A percentile compares a stretch with the other conserved stretches of the same genome.
These are phyloP conservation scores for Thelonectria blattea DNA, from an alignment of 2,329 filamentous ascomycete genomes.

Conservation along the genomic window DNA sequence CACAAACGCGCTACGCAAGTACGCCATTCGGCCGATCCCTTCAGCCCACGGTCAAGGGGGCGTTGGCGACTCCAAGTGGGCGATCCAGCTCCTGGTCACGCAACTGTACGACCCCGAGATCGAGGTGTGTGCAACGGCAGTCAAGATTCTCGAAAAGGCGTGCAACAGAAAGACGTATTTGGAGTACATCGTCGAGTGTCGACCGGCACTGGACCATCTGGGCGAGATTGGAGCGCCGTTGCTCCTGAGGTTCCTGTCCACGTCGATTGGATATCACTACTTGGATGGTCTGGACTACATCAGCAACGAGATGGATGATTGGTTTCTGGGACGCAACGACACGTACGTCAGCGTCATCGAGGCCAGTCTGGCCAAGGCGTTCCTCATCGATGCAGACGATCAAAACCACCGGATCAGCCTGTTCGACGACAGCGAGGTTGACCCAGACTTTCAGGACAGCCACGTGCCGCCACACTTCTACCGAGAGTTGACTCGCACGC, in stretches of 20 bases:
- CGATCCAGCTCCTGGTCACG: conserved; percentile 94
- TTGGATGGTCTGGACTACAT: conserved; percentile 97
- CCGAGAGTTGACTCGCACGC: conserved; percentile 88
- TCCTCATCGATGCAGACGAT: conserved; percentile 69
- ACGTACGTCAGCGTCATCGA: conserved; percentile 95
- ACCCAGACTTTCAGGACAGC: conserved; percentile 64
- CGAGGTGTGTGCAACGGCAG: conserved; percentile 92
- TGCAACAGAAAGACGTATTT: conserved; percentile 91
- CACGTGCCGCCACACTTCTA: conserved; percentile 98
- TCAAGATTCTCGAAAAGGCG: conserved; percentile 96
- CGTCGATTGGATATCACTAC: conserved; percentile 97
- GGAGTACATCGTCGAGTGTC: conserved; percentile 95
- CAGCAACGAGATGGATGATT: conserved; percentile 99
- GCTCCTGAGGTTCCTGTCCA: conserved; percentile 89
- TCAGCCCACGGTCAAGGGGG: conserved; percentile 47
- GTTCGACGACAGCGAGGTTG: conserved; percentile 63
- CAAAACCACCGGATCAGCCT: conserved; percentile 62
- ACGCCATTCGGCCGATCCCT: conserved; percentile 64
- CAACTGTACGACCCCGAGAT: conserved; percentile 97
- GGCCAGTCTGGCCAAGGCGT: conserved; percentile 88
- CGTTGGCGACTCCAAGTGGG: conserved; percentile 84
- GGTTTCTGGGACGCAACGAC: conserved; percentile 97
- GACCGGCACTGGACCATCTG: conserved; percentile 90
- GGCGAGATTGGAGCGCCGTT: conserved; percentile 96
- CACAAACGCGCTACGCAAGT: conserved; percentile 85